Evolutionary conservation across 768 basidiomycete genomes (phyloP).

Genomic region (Podaxis sp.): DNA sequence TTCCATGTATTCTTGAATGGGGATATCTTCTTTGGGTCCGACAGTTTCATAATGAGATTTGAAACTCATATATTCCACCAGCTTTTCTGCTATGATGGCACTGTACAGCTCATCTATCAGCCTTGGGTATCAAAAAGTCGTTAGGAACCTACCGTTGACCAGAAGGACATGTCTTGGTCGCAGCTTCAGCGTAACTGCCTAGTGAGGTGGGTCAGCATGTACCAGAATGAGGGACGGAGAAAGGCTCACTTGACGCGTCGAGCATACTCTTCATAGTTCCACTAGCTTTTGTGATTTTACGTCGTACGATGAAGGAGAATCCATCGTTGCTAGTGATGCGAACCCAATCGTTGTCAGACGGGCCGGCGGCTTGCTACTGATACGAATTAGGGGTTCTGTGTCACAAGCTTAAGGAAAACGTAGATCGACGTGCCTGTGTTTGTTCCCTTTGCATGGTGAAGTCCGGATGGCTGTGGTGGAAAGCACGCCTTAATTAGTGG

Average conservation of each 20-base stretch:
- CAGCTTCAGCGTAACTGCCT: slow-evolving; percentile 78
- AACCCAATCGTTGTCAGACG: slow-evolving; percentile 60
- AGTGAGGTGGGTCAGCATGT: slow-evolving; percentile 13
- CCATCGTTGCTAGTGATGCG: slow-evolving; percentile 77
- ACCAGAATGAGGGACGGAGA: not conserved
- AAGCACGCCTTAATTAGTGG: not conserved
- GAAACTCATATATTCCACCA: slow-evolving; percentile 88
- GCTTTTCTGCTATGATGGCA: slow-evolving; percentile 78
- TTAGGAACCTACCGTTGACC: slow-evolving; percentile 59
- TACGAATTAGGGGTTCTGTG: too few relatives aligned
- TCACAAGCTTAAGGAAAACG: not conserved
- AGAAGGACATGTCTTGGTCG: slow-evolving; percentile 66
- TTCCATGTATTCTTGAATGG: slow-evolving; percentile 74
- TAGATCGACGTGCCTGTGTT: not conserved
- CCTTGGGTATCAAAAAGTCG: not conserved
- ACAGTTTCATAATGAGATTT: slow-evolving; percentile 76
- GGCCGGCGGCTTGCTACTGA: slow-evolving; percentile 12
- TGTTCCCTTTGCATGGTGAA: not conserved
- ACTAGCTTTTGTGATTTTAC: slow-evolving; percentile 74
- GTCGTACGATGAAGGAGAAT: slow-evolving; percentile 74
- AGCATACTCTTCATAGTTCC: slow-evolving; percentile 84
- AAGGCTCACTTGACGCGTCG: slow-evolving; percentile 60
- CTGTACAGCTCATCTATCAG: slow-evolving; percentile 27
- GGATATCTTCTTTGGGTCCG: slow-evolving; percentile 74
- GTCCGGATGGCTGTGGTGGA: not conserved